phyloP scores from a whole-genome alignment of 768 basidiomycete species.

The Boletus sp. region DNA sequence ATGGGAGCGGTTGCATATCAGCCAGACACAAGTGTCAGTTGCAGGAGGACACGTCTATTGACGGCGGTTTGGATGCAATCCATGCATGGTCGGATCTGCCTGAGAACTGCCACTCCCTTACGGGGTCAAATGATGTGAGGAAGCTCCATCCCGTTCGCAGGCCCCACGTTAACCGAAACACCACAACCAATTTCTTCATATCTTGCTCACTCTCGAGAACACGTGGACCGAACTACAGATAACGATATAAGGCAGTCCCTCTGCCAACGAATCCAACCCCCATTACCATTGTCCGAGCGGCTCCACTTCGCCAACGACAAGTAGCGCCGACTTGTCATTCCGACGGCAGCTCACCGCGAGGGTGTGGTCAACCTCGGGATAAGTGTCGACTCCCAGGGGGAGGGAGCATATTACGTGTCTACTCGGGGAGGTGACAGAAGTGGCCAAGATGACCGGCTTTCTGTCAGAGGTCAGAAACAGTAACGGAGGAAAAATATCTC shows the following conservation, averaged over 20 bases:
- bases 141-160: conserved; percentile 13
- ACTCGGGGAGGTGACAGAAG: neutral
- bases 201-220: conserved; percentile 6
- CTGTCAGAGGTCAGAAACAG: conserved; percentile 23
- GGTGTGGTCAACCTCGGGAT: conserved; percentile 3
- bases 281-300: neutral
- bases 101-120: conserved; percentile 24
- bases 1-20: conserved; percentile 18
- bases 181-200: conserved; percentile 2
- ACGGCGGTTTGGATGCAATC: conserved; percentile 11
- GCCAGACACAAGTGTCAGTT: conserved; percentile 16
- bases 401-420: conserved; percentile 27
- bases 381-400: neutral
- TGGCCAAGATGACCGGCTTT: conserved; percentile 5
- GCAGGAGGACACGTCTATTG: conserved; percentile 13
- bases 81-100: conserved; percentile 28
- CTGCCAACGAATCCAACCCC: neutral
- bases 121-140: conserved; percentile 22
- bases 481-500: conserved; percentile 26
- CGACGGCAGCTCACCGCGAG: neutral
- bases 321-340: neutral
- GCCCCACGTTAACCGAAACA: conserved; percentile 23
- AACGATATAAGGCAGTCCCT: conserved; percentile 13
- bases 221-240: conserved; percentile 14
- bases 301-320: neutral